Percentiles rank a stretch among this genome's conserved stretches.
Conservation (phyloP, 352 stramenopile genomes). For the Phytophthora ramorum region DNA sequence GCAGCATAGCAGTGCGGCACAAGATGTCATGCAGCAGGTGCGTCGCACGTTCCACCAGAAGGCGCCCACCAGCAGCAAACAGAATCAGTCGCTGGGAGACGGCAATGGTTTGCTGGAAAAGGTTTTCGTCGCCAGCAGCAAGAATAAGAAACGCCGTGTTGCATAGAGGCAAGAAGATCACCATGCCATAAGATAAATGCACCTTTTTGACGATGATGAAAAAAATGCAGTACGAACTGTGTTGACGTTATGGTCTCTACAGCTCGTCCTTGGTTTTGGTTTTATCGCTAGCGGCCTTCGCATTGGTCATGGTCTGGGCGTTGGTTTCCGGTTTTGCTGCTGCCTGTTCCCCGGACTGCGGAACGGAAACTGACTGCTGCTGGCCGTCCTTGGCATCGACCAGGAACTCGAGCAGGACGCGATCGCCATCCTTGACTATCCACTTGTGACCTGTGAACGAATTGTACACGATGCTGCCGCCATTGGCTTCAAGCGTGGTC, state of each 20-base stretch:
- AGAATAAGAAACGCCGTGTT: slow-evolving; percentile 70
- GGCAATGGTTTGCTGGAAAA: slow-evolving; percentile 58
- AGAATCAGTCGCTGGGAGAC: slow-evolving; percentile 62
- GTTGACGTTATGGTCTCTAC: slow-evolving; percentile 14
- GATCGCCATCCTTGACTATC: slow-evolving; percentile 62
- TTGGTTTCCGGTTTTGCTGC: slow-evolving; percentile 11
- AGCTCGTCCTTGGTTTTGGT: slow-evolving; percentile 56
- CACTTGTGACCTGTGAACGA: slow-evolving; percentile 77
- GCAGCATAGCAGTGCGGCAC: slow-evolving; percentile 8
- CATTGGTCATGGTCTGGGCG: neutral
- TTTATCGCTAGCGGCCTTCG: slow-evolving; percentile 11
- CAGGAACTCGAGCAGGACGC: slow-evolving; percentile 61
- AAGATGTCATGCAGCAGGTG: slow-evolving; percentile 49
- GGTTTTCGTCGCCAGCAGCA: slow-evolving; percentile 62
- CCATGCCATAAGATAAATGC: slow-evolving; percentile 28
- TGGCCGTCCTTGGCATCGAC: slow-evolving; percentile 55
- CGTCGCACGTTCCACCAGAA: slow-evolving; percentile 85
- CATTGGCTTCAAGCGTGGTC: slow-evolving; percentile 58
- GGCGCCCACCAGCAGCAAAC: slow-evolving; percentile 69
- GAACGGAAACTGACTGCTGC: slow-evolving; percentile 66
- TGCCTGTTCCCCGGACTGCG: slow-evolving; percentile 24
- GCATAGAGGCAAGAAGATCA: slow-evolving; percentile 15
- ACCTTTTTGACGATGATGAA: slow-evolving; percentile 22
- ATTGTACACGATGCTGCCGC: slow-evolving; percentile 55
- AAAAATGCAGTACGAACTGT: slow-evolving; percentile 13